phyloP scores from a whole-genome alignment of 2,329 filamentous ascomycete species.

The Clonostachys sp. region DNA sequence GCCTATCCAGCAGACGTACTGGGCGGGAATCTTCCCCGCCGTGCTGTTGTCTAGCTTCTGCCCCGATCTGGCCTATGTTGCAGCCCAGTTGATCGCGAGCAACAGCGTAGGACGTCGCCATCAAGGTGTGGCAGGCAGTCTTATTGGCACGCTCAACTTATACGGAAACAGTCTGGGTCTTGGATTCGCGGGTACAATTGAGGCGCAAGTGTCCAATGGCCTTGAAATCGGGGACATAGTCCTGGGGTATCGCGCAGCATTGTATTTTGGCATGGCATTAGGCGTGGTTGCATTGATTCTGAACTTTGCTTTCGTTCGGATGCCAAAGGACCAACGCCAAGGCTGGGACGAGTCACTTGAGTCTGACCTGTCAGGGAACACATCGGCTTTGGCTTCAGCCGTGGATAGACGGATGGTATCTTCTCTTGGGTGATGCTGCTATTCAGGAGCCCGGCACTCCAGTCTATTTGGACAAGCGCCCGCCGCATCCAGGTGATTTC shows the following conservation, averaged over 20 bases:
- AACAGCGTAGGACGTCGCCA: slow-evolving; percentile 40
- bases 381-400: neutral
- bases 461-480: too few relatives aligned
- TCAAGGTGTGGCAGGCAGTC: slow-evolving; percentile 43
- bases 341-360: slow-evolving; percentile 16
- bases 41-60: slow-evolving; percentile 24
- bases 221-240: slow-evolving; percentile 10
- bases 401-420: neutral
- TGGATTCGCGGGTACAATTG: slow-evolving; percentile 25
- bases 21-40: slow-evolving; percentile 32
- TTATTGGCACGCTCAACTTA: slow-evolving; percentile 34
- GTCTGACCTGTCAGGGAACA: neutral
- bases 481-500: too few relatives aligned
- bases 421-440: neutral
- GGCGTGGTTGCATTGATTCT: slow-evolving; percentile 23
- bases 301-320: slow-evolving; percentile 28
- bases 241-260: slow-evolving; percentile 27
- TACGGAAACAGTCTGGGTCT: slow-evolving; percentile 23
- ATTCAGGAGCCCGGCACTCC: too few relatives aligned
- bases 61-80: slow-evolving; percentile 44
- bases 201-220: slow-evolving; percentile 12
- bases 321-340: slow-evolving; percentile 31
- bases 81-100: slow-evolving; percentile 48
- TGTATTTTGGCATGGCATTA: slow-evolving; percentile 32
- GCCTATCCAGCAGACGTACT: slow-evolving; percentile 34